phyloP scores from a whole-genome alignment of 345 rosid species.

The Salix dunnii region DNA sequence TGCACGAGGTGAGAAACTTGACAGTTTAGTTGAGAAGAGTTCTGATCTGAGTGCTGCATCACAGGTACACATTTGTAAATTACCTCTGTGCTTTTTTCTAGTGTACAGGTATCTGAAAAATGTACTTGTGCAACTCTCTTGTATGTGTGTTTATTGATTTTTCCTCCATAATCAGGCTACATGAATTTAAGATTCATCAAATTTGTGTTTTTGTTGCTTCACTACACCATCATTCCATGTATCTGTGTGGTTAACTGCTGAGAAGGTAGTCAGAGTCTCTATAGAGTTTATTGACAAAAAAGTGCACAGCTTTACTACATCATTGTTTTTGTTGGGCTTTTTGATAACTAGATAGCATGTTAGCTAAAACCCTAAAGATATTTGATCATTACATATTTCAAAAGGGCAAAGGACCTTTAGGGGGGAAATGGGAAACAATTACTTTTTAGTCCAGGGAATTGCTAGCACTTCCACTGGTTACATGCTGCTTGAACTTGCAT shows the following conservation, averaged over 20 bases:
- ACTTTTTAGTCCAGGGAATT: not conserved
- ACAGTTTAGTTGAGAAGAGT: slow-evolving; percentile 96
- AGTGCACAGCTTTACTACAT: not conserved
- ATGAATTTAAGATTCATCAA: no score
- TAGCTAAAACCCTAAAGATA: not conserved
- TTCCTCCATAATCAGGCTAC: not conserved
- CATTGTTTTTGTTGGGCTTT: not conserved
- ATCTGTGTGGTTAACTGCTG: not conserved
- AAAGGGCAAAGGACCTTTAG: not conserved
- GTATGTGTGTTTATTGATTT: not conserved
- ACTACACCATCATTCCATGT: not conserved
- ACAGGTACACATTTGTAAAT: slow-evolving; percentile 49
- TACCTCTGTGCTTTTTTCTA: not conserved
- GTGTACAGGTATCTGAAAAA: not conserved
- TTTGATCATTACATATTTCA: not conserved
- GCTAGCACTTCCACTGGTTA: not conserved
- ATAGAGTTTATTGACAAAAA: not conserved
- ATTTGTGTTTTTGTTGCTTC: not conserved
- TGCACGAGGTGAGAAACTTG: slow-evolving; percentile 94
- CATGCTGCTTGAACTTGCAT: not conserved
- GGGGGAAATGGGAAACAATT: not conserved
- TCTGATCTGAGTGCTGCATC: slow-evolving; percentile 95
- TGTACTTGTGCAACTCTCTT: not conserved
- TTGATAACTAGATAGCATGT: not conserved
- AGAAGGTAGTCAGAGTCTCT: not conserved